Percentiles rank a stretch among this genome's conserved stretches.
Evolutionary conservation across 2,329 filamentous ascomycete species (phyloP).

Genomic region (Hypoxylon sp.): DNA sequence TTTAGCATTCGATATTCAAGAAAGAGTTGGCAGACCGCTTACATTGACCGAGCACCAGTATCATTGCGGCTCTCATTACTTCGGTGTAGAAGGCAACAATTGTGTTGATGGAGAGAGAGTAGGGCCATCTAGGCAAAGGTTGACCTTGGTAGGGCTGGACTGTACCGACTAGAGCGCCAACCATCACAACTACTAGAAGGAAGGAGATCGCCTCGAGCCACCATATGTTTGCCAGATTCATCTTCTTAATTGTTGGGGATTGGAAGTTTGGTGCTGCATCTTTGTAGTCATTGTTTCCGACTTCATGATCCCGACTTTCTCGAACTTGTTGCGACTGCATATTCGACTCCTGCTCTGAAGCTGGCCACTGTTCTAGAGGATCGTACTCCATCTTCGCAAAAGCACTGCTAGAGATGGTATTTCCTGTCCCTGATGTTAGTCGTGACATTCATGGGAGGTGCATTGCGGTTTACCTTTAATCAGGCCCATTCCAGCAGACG

Average conservation of each 20-base stretch:
- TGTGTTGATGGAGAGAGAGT: constrained; percentile 24
- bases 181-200: constrained; percentile 24
- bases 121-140: constrained; percentile 28
- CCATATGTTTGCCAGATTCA: constrained; percentile 18
- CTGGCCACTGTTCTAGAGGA: background rate
- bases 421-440: constrained; percentile 5
- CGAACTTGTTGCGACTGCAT: background rate
- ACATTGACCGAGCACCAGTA: constrained; percentile 29
- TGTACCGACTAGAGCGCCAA: constrained; percentile 24
- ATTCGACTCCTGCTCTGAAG: background rate
- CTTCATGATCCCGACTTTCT: background rate
- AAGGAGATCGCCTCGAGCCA: constrained; percentile 27
- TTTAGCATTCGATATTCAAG: constrained; percentile 3
- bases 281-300: background rate
- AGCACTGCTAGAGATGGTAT: background rate
- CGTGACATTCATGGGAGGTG: background rate
- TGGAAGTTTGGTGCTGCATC: background rate
- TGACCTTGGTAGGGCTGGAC: constrained; percentile 20
- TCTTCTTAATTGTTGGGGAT: background rate
- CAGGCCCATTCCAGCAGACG: constrained; percentile 1
- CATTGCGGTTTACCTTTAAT: background rate
- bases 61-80: constrained; percentile 33
- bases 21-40: background rate
- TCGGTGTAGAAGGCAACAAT: constrained; percentile 28
- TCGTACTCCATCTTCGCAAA: constrained; percentile 6